Percentiles rank a stretch among this genome's conserved stretches.
phyloP scores from a whole-genome alignment of 116 monocot species.

The Iris pallida region DNA sequence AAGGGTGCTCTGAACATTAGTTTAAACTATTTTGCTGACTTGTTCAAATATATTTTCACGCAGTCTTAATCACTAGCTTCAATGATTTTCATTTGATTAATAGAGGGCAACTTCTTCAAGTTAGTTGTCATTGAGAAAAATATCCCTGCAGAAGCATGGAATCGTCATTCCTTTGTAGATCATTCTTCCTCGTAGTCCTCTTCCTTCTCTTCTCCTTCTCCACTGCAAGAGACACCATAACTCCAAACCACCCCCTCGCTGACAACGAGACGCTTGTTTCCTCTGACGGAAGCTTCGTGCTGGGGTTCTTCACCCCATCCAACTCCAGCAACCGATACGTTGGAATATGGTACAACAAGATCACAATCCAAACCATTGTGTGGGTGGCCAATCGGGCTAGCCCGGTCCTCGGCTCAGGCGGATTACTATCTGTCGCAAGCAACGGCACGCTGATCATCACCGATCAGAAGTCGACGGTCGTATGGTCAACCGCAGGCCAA shows the following conservation, averaged over 20 bases:
- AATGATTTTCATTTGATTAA: too few relatives aligned
- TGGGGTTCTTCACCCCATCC: conserved; percentile 16
- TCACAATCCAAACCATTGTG: conserved; percentile 12
- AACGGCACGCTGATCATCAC: conserved; percentile 4
- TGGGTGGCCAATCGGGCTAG: conserved; percentile 33
- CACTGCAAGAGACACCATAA: not conserved
- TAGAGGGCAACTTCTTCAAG: too few relatives aligned
- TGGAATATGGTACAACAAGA: conserved; percentile 32
- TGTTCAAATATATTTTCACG: too few relatives aligned
- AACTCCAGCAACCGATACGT: conserved; percentile 19
- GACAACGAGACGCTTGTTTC: not conserved
- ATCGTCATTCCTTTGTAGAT: too few relatives aligned
- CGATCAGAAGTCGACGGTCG: not conserved
- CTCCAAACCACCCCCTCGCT: not conserved
- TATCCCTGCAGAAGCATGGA: too few relatives aligned
- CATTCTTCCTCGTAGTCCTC: not conserved
- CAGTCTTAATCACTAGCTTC: too few relatives aligned
- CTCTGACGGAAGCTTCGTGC: conserved; percentile 2
- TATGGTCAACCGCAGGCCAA: conserved; percentile 8
- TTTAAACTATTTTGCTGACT: too few relatives aligned
- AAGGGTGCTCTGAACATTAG: too few relatives aligned
- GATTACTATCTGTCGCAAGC: not conserved
- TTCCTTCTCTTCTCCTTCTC: not conserved
- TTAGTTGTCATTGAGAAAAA: too few relatives aligned
- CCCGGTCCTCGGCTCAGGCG: conserved; percentile 5